These are phyloP conservation scores for Acacia confusa DNA, from an alignment of 306 rosid genomes.

Conservation along the genomic window DNA sequence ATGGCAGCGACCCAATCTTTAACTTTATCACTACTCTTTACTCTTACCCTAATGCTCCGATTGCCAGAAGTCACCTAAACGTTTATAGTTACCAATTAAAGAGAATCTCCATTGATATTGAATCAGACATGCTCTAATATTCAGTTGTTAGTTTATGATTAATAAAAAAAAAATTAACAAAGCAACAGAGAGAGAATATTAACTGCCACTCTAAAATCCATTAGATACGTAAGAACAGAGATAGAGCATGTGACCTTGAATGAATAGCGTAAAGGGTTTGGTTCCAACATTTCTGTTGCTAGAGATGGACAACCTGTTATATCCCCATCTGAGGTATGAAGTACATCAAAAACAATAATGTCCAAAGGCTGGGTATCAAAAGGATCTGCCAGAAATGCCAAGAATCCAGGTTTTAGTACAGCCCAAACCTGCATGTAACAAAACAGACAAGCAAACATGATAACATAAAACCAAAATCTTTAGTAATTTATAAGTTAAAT, in stretches of 20 bases:
- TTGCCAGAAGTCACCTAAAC: conserved; percentile 82
- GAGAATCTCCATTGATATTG: conserved; percentile 18
- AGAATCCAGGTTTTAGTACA: conserved; percentile 91
- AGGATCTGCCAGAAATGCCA: conserved; percentile 93
- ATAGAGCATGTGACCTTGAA: conserved; percentile 61
- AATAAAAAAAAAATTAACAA: conserved; percentile 11
- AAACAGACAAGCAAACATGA: conserved; percentile 25
- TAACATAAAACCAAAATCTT: conserved; percentile 14
- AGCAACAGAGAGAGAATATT: conserved; percentile 16
- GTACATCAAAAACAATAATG: conserved; percentile 89
- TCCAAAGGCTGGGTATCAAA: conserved; percentile 86
- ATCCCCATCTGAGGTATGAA: conserved; percentile 79
- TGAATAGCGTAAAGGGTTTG: conserved; percentile 87
- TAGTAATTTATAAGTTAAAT: neutral
- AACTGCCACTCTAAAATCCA: conserved; percentile 4
- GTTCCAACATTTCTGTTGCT: conserved; percentile 80
- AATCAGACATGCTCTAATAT: conserved; percentile 23
- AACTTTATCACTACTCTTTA: conserved; percentile 66
- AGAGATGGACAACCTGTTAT: conserved; percentile 79
- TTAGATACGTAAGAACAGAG: conserved; percentile 21
- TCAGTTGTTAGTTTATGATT: conserved; percentile 15
- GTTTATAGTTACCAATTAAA: conserved; percentile 32
- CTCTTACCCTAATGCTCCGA: conserved; percentile 77
- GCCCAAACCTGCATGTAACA: conserved; percentile 85
- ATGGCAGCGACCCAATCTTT: conserved; percentile 96